Percentiles rank a stretch among this genome's conserved stretches.
These are phyloP conservation scores for Aegilops sharonensis DNA, from an alignment of 176 grass and related monocot genomes.

Conservation along the genomic window DNA sequence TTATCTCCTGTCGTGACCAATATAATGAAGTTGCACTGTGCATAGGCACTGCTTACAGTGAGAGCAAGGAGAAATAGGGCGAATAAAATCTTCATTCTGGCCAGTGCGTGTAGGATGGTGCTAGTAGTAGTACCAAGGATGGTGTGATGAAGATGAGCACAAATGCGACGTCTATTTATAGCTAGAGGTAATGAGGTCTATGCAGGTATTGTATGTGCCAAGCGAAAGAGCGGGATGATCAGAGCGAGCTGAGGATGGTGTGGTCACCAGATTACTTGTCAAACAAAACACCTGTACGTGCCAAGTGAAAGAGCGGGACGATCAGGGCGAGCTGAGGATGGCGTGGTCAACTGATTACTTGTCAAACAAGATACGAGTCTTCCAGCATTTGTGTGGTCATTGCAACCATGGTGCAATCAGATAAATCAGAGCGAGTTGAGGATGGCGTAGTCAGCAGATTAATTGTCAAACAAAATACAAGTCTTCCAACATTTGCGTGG, in stretches of 20 bases:
- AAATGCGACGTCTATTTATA: background rate
- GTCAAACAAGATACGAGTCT: background rate
- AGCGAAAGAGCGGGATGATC: background rate
- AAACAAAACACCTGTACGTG: background rate
- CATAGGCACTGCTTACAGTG: no score
- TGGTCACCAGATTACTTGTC: background rate
- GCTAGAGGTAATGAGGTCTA: background rate
- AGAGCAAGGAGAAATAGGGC: no score
- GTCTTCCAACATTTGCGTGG: background rate
- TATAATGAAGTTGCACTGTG: no score
- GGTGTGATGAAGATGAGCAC: background rate
- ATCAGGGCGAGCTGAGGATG: background rate
- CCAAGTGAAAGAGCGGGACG: background rate
- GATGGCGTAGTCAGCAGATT: background rate
- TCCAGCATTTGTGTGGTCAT: background rate
- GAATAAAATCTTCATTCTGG: no score
- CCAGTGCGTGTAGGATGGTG: no score
- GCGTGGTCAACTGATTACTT: background rate
- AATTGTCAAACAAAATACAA: background rate
- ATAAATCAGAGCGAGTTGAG: background rate
- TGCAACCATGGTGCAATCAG: background rate
- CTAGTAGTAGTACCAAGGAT: no score
- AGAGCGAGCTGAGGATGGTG: background rate
- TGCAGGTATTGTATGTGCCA: background rate
- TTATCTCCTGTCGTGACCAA: no score